Percentiles rank a stretch among this genome's conserved stretches.
These are phyloP conservation scores for Zhuliangozyma parablackwelliae DNA, from an alignment of 1,139 yeast species.

Conservation along the genomic window DNA sequence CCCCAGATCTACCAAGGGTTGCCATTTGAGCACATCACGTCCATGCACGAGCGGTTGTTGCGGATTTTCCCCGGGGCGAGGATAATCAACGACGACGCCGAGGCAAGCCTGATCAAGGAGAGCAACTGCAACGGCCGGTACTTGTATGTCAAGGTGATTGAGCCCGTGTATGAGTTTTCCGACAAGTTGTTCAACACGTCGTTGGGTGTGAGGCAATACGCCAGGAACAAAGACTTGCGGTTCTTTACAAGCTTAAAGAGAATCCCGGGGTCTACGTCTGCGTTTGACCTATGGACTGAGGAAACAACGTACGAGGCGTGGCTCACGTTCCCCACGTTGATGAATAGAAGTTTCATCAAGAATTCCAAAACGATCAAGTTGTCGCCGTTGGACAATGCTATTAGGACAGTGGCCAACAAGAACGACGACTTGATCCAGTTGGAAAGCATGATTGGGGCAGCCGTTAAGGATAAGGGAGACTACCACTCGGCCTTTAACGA, in stretches of 20 bases:
- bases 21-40: conserved; percentile 83
- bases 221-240: conserved; percentile 66
- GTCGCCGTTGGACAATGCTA: conserved; percentile 86
- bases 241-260: conserved; percentile 67
- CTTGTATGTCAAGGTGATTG: conserved; percentile 68
- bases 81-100: conserved; percentile 63
- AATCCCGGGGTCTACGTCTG: conserved; percentile 70
- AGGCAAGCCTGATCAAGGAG: conserved; percentile 47
- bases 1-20: conserved; percentile 81
- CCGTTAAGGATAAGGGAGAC: conserved; percentile 52
- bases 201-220: conserved; percentile 62
- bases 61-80: conserved; percentile 81
- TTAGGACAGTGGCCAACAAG: conserved; percentile 61
- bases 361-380: conserved; percentile 48
- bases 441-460: conserved; percentile 57
- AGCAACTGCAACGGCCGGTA: conserved; percentile 61
- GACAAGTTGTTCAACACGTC: conserved; percentile 46
- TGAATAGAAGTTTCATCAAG: conserved; percentile 77
- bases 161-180: conserved; percentile 57
- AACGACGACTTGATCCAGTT: conserved; percentile 68
- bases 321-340: conserved; percentile 80
- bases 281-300: conserved; percentile 82
- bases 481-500: conserved; percentile 54
- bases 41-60: conserved; percentile 73
- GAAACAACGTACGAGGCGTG: conserved; percentile 75